These are phyloP conservation scores for Boletus edulis DNA, from an alignment of 768 basidiomycete genomes.

Conservation along the genomic window DNA sequence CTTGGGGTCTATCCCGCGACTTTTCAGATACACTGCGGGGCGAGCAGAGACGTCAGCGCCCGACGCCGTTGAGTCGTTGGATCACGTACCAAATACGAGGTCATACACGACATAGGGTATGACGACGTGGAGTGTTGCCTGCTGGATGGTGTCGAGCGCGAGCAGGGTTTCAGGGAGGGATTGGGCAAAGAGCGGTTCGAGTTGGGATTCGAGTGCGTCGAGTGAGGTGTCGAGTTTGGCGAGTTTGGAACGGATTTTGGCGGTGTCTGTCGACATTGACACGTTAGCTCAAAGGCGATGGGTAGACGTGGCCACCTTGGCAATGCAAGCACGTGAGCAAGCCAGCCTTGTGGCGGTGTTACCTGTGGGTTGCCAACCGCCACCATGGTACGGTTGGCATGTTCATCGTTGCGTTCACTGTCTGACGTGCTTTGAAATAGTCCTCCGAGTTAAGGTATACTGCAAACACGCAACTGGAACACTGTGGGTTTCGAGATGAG, in stretches of 20 bases:
- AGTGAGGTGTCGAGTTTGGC: slow-evolving; percentile 54
- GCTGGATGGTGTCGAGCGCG: slow-evolving; percentile 67
- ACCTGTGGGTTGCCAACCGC: slow-evolving; percentile 2
- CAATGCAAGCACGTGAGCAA: slow-evolving; percentile 10
- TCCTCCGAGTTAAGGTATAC: slow-evolving; percentile 94
- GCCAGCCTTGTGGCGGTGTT: slow-evolving; percentile 8
- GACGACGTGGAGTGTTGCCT: slow-evolving; percentile 77
- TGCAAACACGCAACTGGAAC: slow-evolving; percentile 93
- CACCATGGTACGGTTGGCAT: slow-evolving; percentile 17
- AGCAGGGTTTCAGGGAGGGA: slow-evolving; percentile 66
- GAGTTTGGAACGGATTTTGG: slow-evolving; percentile 41
- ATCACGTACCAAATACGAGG: slow-evolving; percentile 70
- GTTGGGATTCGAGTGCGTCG: slow-evolving; percentile 62
- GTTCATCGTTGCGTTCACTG: not conserved
- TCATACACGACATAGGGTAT: slow-evolving; percentile 85
- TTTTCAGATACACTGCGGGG: slow-evolving; percentile 71
- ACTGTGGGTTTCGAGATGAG: slow-evolving; percentile 55
- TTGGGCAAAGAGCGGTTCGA: slow-evolving; percentile 66
- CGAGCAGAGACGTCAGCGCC: not conserved
- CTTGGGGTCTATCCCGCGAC: slow-evolving; percentile 75
- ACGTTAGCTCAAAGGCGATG: not conserved
- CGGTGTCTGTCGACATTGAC: slow-evolving; percentile 36
- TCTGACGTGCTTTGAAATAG: slow-evolving; percentile 36
- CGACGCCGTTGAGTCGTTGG: not conserved
- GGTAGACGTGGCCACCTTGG: not conserved